A percentile compares a stretch with the other conserved stretches of the same genome.
These are phyloP conservation scores for Penicillium steckii DNA, from an alignment of 495 filamentous ascomycete genomes.

Conservation along the genomic window DNA sequence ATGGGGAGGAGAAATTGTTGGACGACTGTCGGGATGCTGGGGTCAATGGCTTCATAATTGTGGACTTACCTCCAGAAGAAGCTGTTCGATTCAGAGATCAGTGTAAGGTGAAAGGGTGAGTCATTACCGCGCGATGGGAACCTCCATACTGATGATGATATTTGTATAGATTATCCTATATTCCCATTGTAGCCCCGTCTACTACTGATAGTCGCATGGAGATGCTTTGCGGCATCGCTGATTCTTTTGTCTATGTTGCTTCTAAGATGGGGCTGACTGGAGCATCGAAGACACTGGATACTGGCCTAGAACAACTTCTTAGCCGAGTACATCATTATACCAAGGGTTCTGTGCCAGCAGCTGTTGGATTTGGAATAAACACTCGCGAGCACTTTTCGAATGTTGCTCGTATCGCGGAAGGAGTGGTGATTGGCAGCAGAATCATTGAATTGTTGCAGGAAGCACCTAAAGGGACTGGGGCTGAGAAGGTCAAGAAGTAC, in stretches of 20 bases:
- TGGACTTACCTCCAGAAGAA: conserved; percentile 93
- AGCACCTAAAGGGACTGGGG: conserved; percentile 52
- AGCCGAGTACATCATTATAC: conserved; percentile 81
- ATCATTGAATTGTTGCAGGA: conserved; percentile 68
- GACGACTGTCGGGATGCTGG: conserved; percentile 81
- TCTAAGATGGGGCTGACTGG: conserved; percentile 96
- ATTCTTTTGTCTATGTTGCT: conserved; percentile 97
- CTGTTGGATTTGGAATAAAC: conserved; percentile 91
- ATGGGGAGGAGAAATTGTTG: conserved; percentile 85
- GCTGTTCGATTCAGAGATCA: conserved; percentile 81
- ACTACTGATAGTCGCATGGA: conserved; percentile 88
- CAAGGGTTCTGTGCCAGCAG: conserved; percentile 71
- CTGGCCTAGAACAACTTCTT: conserved; percentile 72
- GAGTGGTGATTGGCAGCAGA: conserved; percentile 85
- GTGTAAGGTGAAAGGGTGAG: conserved; percentile 71
- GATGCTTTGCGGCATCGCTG: conserved; percentile 90
- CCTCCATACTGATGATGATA: not conserved
- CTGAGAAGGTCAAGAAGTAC: conserved; percentile 5
- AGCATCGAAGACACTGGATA: conserved; percentile 72
- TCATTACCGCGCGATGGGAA: not conserved
- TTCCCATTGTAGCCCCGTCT: conserved; percentile 89
- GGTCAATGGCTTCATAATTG: conserved; percentile 94
- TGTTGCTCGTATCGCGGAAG: conserved; percentile 77
- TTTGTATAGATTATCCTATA: conserved; percentile 73
- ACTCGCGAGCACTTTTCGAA: conserved; percentile 64